A percentile compares a stretch with the other conserved stretches of the same genome.
Evolutionary conservation across 495 filamentous ascomycete species (phyloP).

Genomic region (Trichoderma erinaceum): DNA sequence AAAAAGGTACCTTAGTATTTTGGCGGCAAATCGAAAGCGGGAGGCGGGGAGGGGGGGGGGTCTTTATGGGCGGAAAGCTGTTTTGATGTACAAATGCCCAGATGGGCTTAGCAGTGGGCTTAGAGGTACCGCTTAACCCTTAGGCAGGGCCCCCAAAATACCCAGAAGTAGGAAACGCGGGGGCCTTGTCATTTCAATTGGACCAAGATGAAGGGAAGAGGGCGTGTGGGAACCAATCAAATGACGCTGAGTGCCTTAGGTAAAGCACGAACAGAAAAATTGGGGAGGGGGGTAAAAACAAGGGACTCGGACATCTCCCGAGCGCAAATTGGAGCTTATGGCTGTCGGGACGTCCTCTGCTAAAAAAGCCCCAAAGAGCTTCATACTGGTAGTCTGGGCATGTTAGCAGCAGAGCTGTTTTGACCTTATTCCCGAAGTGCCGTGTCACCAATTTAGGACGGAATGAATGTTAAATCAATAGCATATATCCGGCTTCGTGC

Average conservation of each 20-base stretch:
- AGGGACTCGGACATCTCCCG: constrained; percentile 10
- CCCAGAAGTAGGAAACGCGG: not conserved
- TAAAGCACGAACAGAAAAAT: not conserved
- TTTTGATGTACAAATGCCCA: not conserved
- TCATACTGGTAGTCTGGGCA: no score
- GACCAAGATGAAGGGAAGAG: not conserved
- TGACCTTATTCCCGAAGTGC: no score
- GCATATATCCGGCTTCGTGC: no score
- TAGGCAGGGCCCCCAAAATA: not conserved
- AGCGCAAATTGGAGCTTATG: constrained; percentile 12
- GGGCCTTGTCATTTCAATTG: not conserved
- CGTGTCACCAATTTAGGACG: no score
- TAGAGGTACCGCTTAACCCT: not conserved
- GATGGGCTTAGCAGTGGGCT: not conserved
- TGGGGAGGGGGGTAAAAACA: not conserved
- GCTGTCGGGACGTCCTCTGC: not conserved
- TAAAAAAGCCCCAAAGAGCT: no score
- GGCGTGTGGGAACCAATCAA: not conserved
- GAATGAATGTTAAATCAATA: no score
- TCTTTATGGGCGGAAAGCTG: not conserved
- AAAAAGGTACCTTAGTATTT: no score
- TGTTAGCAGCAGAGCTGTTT: no score
- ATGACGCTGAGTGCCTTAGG: not conserved
- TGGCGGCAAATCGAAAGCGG: constrained; percentile 3
- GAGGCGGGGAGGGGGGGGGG: not conserved